Evolutionary conservation across 1,284 basidiomycete genomes (phyloP).

Genomic region (Puccinia triticina): DNA sequence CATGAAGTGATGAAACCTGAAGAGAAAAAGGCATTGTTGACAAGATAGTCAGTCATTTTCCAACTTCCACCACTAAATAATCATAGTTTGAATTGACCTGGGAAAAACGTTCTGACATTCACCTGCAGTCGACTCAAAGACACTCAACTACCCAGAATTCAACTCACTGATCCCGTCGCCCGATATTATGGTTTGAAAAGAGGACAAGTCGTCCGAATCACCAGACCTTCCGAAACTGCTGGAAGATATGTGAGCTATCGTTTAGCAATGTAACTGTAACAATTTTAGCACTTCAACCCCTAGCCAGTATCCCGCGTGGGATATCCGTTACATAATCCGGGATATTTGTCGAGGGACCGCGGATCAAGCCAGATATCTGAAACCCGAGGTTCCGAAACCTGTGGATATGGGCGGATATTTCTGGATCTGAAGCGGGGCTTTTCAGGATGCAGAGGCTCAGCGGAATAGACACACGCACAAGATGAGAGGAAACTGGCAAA

Average conservation of each 20-base stretch:
- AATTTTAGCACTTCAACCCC: no score
- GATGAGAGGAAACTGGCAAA: no score
- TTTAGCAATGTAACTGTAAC: constrained; percentile 63
- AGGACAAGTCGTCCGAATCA: constrained; percentile 98
- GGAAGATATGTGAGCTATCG: constrained; percentile 92
- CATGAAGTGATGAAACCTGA: constrained; percentile 85
- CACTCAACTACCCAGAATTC: constrained; percentile 95
- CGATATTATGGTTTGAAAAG: constrained; percentile 93
- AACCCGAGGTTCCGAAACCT: no score
- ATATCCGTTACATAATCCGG: no score
- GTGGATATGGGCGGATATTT: no score
- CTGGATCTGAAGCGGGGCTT: no score
- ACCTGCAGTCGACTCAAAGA: constrained; percentile 84
- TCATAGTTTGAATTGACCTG: constrained; percentile 38
- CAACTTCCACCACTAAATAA: background rate
- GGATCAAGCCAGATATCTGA: no score
- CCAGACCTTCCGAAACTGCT: constrained; percentile 91
- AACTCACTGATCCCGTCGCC: constrained; percentile 92
- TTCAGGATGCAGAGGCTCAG: no score
- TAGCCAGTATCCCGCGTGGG: no score
- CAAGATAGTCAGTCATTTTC: constrained; percentile 79
- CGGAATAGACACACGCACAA: no score
- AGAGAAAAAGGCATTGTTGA: constrained; percentile 83
- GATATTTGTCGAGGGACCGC: no score
- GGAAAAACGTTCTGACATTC: background rate